Evolutionary conservation across 2,329 filamentous ascomycete species (phyloP).

Genomic region (Neopestalotiopsis sp.): DNA sequence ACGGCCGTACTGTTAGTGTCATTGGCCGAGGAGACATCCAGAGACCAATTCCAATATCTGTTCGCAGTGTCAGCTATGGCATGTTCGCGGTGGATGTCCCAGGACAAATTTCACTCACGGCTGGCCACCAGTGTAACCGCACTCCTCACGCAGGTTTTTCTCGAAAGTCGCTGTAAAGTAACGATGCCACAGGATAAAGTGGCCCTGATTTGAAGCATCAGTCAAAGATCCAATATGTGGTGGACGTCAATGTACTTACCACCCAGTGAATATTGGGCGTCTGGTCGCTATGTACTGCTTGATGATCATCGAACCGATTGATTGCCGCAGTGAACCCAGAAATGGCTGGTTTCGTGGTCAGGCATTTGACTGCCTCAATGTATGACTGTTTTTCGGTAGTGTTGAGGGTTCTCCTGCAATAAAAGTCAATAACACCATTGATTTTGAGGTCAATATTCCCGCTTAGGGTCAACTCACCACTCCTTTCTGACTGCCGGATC

Average conservation of each 20-base stretch:
- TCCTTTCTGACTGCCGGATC: neutral
- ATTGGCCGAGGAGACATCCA: constrained; percentile 1
- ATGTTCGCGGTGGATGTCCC: neutral
- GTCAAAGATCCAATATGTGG: too few relatives aligned
- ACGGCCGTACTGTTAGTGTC: neutral
- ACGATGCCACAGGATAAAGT: constrained; percentile 29
- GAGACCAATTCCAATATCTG: constrained; percentile 19
- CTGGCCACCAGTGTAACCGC: constrained; percentile 16
- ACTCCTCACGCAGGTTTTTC: constrained; percentile 36
- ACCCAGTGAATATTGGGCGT: constrained; percentile 19
- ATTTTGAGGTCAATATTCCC: neutral
- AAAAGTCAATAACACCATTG: neutral
- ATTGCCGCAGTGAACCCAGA: constrained; percentile 10
- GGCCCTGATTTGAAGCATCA: neutral
- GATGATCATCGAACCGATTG: constrained; percentile 20
- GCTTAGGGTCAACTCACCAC: neutral
- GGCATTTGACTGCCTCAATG: constrained; percentile 10
- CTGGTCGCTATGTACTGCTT: constrained; percentile 16
- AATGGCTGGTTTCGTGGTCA: constrained; percentile 11
- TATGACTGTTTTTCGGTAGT: constrained; percentile 9
- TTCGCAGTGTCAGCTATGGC: neutral
- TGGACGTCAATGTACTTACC: neutral
- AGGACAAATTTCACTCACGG: neutral
- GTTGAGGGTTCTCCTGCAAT: neutral
- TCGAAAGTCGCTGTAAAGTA: constrained; percentile 40